Percentiles rank a stretch among this genome's conserved stretches.
Conservation (phyloP, 164 flowering plant species). For the Macadamia integrifolia region DNA sequence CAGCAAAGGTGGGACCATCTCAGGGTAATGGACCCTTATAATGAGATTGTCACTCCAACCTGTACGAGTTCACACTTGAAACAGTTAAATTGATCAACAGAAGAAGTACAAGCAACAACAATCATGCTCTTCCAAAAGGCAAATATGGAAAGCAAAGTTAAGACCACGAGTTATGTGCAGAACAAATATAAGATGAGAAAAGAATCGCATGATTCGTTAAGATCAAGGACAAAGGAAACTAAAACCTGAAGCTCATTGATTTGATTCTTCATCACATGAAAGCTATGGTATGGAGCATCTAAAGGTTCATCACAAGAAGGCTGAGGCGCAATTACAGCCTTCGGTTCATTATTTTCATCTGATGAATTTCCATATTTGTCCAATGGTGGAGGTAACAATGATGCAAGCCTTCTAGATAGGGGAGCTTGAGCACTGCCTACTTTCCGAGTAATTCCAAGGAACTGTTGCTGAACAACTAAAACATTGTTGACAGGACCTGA, state of each 20-base stretch:
- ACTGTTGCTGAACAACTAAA: conserved; percentile 35
- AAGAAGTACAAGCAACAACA: no score
- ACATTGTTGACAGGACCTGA: conserved; percentile 76
- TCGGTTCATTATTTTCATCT: conserved; percentile 31
- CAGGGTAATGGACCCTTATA: no score
- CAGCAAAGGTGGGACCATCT: no score
- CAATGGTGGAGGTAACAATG: conserved; percentile 55
- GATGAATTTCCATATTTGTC: conserved; percentile 44
- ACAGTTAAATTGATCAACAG: no score
- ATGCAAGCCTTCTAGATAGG: conserved; percentile 30
- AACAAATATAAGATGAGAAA: no score
- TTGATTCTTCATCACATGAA: conserved; percentile 40
- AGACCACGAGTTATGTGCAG: no score
- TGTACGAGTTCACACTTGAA: no score
- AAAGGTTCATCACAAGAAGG: conserved; percentile 10
- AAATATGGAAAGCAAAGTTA: no score
- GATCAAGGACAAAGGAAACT: background rate
- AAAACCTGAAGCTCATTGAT: conserved; percentile 67
- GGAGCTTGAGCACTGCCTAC: conserved; percentile 24
- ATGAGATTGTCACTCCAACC: no score
- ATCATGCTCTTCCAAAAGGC: no score
- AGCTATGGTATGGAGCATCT: conserved; percentile 34
- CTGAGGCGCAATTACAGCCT: conserved; percentile 23
- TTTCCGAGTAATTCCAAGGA: conserved; percentile 12
- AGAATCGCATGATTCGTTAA: background rate